Percentiles rank a stretch among this genome's conserved stretches.
Evolutionary conservation across 2,329 filamentous ascomycete genomes (phyloP).

Genomic region (Curvularia lunata): DNA sequence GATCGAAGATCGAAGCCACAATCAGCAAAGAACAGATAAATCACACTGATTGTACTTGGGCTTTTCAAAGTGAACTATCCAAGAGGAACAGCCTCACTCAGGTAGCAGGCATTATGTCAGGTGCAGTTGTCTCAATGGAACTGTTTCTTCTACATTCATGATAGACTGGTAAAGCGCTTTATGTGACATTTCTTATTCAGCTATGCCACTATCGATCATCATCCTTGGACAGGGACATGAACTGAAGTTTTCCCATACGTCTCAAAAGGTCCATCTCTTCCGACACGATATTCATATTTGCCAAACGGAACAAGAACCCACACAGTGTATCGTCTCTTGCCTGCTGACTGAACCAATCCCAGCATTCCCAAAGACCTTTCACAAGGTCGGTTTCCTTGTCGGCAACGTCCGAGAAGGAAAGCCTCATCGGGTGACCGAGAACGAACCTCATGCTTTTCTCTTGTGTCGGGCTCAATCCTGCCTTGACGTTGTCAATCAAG

Average conservation of each 20-base stretch:
- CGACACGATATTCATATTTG: background rate
- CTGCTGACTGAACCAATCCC: background rate
- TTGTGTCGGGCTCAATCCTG: background rate
- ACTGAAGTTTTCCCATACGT: background rate
- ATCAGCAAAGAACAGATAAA: too few species aligned
- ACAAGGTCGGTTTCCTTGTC: background rate
- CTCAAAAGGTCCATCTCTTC: background rate
- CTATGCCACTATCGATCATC: background rate
- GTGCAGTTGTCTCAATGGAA: background rate
- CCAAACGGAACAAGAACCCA: background rate
- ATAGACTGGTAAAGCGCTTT: background rate
- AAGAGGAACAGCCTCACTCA: too few species aligned
- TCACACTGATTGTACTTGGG: too few species aligned
- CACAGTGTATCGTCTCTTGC: background rate
- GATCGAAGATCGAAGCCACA: too few species aligned
- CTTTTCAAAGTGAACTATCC: too few species aligned
- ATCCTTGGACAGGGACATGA: background rate
- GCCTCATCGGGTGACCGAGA: background rate
- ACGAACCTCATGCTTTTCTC: background rate
- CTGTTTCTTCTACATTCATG: background rate
- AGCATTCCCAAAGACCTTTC: background rate
- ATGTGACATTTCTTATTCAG: background rate
- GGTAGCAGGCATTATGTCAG: background rate
- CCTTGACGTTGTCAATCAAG: background rate
- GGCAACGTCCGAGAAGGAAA: background rate